These are phyloP conservation scores for Cyberlindnera misumaiensis DNA, from an alignment of 805 yeast genomes.

Conservation along the genomic window DNA sequence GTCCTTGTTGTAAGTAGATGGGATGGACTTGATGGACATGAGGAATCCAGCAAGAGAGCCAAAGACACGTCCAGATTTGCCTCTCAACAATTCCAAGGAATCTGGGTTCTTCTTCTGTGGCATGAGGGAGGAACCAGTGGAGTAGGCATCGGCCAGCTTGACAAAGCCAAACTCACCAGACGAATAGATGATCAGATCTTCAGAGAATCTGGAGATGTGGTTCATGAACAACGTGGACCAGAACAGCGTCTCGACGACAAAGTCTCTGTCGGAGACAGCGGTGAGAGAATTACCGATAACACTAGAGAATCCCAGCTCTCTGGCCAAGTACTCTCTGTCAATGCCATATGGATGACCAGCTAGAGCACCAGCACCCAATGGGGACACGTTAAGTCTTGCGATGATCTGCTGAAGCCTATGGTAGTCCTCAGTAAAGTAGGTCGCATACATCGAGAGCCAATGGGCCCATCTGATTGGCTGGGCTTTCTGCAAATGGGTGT, in stretches of 20 bases:
- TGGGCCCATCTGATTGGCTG: slow-evolving; percentile 99
- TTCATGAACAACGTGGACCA: slow-evolving; percentile 95
- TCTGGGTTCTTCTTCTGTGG: slow-evolving; percentile 99
- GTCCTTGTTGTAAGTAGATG: slow-evolving; percentile 96
- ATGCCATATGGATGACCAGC: slow-evolving; percentile 99
- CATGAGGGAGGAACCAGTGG: slow-evolving; percentile 97
- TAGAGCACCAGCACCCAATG: slow-evolving; percentile 95
- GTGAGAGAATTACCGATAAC: slow-evolving; percentile 92
- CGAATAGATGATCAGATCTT: slow-evolving; percentile 91
- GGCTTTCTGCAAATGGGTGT: slow-evolving; percentile 96
- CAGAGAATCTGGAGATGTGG: slow-evolving; percentile 90
- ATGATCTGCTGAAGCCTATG: slow-evolving; percentile 76
- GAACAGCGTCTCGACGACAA: slow-evolving; percentile 90
- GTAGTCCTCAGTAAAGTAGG: slow-evolving; percentile 88
- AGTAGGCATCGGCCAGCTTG: slow-evolving; percentile 92
- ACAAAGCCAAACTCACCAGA: slow-evolving; percentile 97
- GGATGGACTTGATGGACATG: slow-evolving; percentile 95
- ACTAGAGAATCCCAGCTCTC: slow-evolving; percentile 70
- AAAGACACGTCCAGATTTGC: slow-evolving; percentile 95
- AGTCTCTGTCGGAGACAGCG: slow-evolving; percentile 98
- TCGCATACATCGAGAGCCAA: slow-evolving; percentile 92
- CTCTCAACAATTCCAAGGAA: slow-evolving; percentile 88
- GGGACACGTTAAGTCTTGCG: slow-evolving; percentile 78
- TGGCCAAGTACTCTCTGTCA: slow-evolving; percentile 84
- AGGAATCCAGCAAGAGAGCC: slow-evolving; percentile 93